Evolutionary conservation across 345 rosid genomes (phyloP).

Genomic region (Aurinia saxatilis): DNA sequence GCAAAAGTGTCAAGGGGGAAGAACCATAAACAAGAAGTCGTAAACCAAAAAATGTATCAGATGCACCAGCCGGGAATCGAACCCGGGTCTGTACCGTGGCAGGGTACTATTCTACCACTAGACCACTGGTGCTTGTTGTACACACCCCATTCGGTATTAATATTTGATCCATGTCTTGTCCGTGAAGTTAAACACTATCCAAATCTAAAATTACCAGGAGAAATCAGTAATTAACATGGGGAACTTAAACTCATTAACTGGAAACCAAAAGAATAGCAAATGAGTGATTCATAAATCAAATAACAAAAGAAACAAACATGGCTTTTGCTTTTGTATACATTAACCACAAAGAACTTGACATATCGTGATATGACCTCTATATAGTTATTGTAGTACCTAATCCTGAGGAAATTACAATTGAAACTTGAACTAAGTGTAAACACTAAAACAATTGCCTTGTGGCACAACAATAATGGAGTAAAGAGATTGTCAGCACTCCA

Average conservation of each 20-base stretch:
- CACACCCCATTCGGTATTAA: too few relatives aligned
- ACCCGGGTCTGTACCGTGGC: slow-evolving; percentile 83
- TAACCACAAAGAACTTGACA: slow-evolving; percentile 3
- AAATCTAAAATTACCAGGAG: background rate
- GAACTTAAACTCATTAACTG: background rate
- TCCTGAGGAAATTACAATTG: slow-evolving; percentile 5
- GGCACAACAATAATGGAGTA: slow-evolving; percentile 19
- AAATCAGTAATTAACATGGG: background rate
- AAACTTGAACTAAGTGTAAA: slow-evolving; percentile 16
- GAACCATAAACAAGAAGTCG: too few relatives aligned
- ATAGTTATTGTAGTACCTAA: slow-evolving; percentile 11
- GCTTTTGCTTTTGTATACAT: slow-evolving; percentile 9
- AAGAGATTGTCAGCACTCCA: background rate
- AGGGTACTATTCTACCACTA: slow-evolving; percentile 60
- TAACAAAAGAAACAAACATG: slow-evolving; percentile 13
- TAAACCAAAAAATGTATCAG: too few relatives aligned
- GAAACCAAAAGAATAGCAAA: background rate
- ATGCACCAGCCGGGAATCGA: slow-evolving; percentile 79
- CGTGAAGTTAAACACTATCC: too few relatives aligned
- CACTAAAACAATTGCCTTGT: slow-evolving; percentile 10
- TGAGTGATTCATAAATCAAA: background rate
- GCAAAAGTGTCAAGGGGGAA: too few relatives aligned
- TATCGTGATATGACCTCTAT: background rate
- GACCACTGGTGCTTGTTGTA: slow-evolving; percentile 32
- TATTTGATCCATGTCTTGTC: too few relatives aligned